phyloP scores from a whole-genome alignment of 2,329 filamentous ascomycete genomes.

The Metarhizium album region DNA sequence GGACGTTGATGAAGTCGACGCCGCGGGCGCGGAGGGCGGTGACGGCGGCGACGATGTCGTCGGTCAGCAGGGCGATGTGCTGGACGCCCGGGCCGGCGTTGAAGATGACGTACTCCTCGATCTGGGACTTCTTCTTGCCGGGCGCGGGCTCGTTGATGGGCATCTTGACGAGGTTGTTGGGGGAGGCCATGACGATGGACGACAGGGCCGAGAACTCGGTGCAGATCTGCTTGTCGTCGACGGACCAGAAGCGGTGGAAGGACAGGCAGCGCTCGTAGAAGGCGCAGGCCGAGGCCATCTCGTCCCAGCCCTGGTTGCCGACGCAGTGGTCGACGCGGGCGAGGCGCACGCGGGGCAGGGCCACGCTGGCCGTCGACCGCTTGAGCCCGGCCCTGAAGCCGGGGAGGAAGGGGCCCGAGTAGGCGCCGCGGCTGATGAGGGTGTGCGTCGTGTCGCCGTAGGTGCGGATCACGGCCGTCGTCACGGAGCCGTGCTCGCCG shows the following conservation, averaged over 20 bases:
- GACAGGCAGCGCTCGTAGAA: constrained; percentile 82
- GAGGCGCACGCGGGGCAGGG: constrained; percentile 55
- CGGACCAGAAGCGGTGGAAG: constrained; percentile 96
- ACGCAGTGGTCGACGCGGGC: constrained; percentile 90
- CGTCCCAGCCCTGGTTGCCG: constrained; percentile 91
- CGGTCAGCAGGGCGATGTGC: constrained; percentile 80
- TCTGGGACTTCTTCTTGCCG: constrained; percentile 86
- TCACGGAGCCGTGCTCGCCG: constrained; percentile 54
- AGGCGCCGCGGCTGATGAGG: constrained; percentile 61
- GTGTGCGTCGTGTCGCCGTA: constrained; percentile 96
- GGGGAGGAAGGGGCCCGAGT: constrained; percentile 70
- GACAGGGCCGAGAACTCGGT: constrained; percentile 85
- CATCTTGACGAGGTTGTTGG: constrained; percentile 87
- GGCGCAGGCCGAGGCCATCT: constrained; percentile 58
- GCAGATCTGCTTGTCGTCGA: constrained; percentile 87
- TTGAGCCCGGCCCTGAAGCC: constrained; percentile 59
- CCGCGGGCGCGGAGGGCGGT: constrained; percentile 71
- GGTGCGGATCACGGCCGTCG: constrained; percentile 71
- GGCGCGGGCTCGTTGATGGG: constrained; percentile 92
- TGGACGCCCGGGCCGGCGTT: constrained; percentile 85
- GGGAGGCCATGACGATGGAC: constrained; percentile 81
- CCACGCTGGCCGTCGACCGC: constrained; percentile 23
- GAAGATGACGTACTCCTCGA: constrained; percentile 87
- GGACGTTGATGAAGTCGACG: constrained; percentile 87
- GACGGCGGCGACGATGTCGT: constrained; percentile 69